These are phyloP conservation scores for Sporothrix inflata DNA, from an alignment of 2,329 filamentous ascomycete genomes.

Conservation along the genomic window DNA sequence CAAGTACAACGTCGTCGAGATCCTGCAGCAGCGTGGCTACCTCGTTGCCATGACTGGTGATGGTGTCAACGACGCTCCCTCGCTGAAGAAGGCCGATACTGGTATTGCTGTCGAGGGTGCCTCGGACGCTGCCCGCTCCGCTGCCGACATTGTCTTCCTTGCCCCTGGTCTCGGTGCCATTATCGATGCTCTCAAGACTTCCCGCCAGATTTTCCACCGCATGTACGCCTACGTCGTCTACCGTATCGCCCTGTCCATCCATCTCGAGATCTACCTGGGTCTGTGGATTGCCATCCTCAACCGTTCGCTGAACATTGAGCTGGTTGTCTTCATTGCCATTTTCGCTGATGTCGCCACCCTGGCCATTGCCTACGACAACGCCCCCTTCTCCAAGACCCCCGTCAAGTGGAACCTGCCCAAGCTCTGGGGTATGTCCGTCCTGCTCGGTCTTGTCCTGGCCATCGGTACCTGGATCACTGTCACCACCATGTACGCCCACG, in stretches of 20 bases:
- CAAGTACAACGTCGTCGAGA: slow-evolving; percentile 94
- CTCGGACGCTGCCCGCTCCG: slow-evolving; percentile 86
- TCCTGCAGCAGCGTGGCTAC: slow-evolving; percentile 89
- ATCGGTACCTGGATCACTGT: slow-evolving; percentile 87
- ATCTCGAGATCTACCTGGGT: slow-evolving; percentile 88
- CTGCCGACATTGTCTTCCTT: slow-evolving; percentile 92
- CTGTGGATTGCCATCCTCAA: slow-evolving; percentile 91
- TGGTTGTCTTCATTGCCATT: slow-evolving; percentile 93
- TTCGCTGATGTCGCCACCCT: slow-evolving; percentile 92
- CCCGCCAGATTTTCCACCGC: slow-evolving; percentile 92
- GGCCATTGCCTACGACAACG: slow-evolving; percentile 92
- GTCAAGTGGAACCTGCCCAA: slow-evolving; percentile 96
- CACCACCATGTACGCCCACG: slow-evolving; percentile 76
- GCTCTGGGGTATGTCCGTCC: slow-evolving; percentile 89
- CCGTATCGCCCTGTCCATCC: slow-evolving; percentile 88
- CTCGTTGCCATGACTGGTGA: slow-evolving; percentile 96
- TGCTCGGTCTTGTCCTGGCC: slow-evolving; percentile 80
- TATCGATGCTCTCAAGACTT: slow-evolving; percentile 90
- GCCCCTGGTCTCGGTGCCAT: slow-evolving; percentile 89
- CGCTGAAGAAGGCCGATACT: slow-evolving; percentile 92
- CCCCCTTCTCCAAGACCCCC: slow-evolving; percentile 79
- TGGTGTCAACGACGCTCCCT: slow-evolving; percentile 91
- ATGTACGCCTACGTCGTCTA: slow-evolving; percentile 98
- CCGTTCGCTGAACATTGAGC: slow-evolving; percentile 78
- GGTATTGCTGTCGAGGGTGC: slow-evolving; percentile 94